These are phyloP conservation scores for Candida ortonii DNA, from an alignment of 805 yeast species.

Conservation along the genomic window DNA sequence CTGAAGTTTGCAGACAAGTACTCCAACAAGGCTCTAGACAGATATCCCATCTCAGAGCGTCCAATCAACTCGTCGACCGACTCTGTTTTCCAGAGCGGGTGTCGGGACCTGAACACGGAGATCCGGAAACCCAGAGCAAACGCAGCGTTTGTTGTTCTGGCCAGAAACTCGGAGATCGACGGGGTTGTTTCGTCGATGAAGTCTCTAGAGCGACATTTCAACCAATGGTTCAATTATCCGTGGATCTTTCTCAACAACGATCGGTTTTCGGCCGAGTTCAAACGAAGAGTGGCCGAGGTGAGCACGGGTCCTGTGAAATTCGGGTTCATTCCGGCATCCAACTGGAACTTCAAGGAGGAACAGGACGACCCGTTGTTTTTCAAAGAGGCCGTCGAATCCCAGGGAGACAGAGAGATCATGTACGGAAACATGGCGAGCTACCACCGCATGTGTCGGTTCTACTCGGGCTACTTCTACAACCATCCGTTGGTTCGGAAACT, in stretches of 20 bases:
- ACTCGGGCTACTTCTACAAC: slow-evolving; percentile 76
- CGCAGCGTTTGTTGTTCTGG: slow-evolving; percentile 82
- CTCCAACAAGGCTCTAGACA: slow-evolving; percentile 8
- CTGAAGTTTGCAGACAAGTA: slow-evolving; percentile 22
- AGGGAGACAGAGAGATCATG: slow-evolving; percentile 80
- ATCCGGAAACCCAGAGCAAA: slow-evolving; percentile 49
- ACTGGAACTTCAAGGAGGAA: slow-evolving; percentile 70
- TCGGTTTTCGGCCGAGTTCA: slow-evolving; percentile 66
- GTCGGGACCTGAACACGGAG: slow-evolving; percentile 28
- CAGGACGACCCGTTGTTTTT: slow-evolving; percentile 39
- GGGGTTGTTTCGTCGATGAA: slow-evolving; percentile 74
- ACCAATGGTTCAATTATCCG: slow-evolving; percentile 91
- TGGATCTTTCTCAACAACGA: slow-evolving; percentile 88
- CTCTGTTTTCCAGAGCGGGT: slow-evolving; percentile 33
- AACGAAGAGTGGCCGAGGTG: slow-evolving; percentile 43
- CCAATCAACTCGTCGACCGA: slow-evolving; percentile 26
- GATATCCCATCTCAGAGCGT: slow-evolving; percentile 28
- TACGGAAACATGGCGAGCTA: slow-evolving; percentile 82
- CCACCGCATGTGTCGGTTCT: slow-evolving; percentile 94
- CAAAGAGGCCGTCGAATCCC: slow-evolving; percentile 59
- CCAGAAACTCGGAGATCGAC: slow-evolving; percentile 73
- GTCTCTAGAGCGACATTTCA: slow-evolving; percentile 82
- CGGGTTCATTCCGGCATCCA: slow-evolving; percentile 55
- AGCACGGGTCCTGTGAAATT: slow-evolving; percentile 67
- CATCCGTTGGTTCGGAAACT: slow-evolving; percentile 68